Conservation (phyloP, 192 early-diverging fungal genomes). For the Coemansia biformis region DNA sequence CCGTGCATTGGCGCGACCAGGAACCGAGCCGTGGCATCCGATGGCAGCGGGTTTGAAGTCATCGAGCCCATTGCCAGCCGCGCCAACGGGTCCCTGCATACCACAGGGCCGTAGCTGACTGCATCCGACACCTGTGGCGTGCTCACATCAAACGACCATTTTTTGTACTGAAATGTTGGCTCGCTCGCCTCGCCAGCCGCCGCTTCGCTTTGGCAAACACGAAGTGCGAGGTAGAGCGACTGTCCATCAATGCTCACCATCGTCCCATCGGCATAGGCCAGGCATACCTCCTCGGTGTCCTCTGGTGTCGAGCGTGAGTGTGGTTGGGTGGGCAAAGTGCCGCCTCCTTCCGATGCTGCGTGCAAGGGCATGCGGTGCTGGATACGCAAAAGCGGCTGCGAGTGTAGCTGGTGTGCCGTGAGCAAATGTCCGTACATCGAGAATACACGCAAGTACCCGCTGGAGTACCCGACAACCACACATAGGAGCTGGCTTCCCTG, state of each 20-base stretch:
- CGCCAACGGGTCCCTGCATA: constrained; percentile 22
- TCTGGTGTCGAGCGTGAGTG: constrained; percentile 1
- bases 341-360: too few relatives aligned
- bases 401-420: constrained; percentile 34
- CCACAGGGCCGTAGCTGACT: constrained; percentile 32
- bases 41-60: constrained; percentile 20
- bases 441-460: constrained; percentile 35
- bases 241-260: constrained; percentile 37
- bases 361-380: constrained; percentile 31
- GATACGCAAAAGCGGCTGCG: constrained; percentile 24
- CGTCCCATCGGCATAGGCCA: constrained; percentile 37
- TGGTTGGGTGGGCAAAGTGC: constrained; percentile 1
- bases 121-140: constrained; percentile 30
- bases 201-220: constrained; percentile 37
- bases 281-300: constrained; percentile 31
- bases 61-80: constrained; percentile 21
- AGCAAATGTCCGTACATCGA: constrained; percentile 36
- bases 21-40: constrained; percentile 39
- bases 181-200: constrained; percentile 10
- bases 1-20: constrained; percentile 40
- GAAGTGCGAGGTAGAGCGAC: constrained; percentile 37
- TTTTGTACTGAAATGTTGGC: constrained; percentile 43
- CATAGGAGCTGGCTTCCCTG: constrained; percentile 15
- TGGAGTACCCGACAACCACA: constrained; percentile 41
- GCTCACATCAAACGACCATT: constrained; percentile 36